Evolutionary conservation across 805 yeast species (phyloP), one percentile per base, ranked within the genome.

Genomic region (Pichia thaimueangensis): DNA sequence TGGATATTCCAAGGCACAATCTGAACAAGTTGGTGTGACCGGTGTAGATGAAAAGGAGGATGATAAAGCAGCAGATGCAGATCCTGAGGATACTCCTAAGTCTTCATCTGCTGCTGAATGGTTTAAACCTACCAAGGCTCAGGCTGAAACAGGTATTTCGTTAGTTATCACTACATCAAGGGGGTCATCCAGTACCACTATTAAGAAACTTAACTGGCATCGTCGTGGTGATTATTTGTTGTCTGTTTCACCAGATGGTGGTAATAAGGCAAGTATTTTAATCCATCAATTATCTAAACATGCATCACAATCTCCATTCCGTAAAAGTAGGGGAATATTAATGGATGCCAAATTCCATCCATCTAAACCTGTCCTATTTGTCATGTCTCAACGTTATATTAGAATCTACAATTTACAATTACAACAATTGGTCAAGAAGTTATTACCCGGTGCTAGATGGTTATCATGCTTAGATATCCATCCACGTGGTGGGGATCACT

Each of bases 341-440:
- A 88, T 88, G 82, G 95, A 88, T 61, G 97, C 96, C 48, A 84
- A 83, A 63, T 93, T 93, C 79, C 98, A 93, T 65, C 98, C 98
- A 24, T 82, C 85, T 68, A 82, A 86, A 57, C 98, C 98, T 20
- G 94, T 86, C 59, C 72, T 93, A 48, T 85, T 86, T 57, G 97
- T 93, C 39, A 88, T 91, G 54, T 85, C 96, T 10, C 98, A 93
- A 69, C 76, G 97, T 58, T 86, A 88, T 53, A 76, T 93, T 50
- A 80, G 96, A 53, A 78, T 93, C 41, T 93, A 93, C 64, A 96
- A 93, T 62, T 74, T 93, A 55, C 77, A 94, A 22, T 85, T 81
- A 56, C 98, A 93, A 69, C 76, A 74, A 19, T 64, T 93, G 51
- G 72, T 84, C 46, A 88, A 87, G 71, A 86, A 88, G 56, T 70